A percentile compares a stretch with the other conserved stretches of the same genome.
Conservation (phyloP, 495 filamentous ascomycete genomes). For the Podospora anserina region DNA sequence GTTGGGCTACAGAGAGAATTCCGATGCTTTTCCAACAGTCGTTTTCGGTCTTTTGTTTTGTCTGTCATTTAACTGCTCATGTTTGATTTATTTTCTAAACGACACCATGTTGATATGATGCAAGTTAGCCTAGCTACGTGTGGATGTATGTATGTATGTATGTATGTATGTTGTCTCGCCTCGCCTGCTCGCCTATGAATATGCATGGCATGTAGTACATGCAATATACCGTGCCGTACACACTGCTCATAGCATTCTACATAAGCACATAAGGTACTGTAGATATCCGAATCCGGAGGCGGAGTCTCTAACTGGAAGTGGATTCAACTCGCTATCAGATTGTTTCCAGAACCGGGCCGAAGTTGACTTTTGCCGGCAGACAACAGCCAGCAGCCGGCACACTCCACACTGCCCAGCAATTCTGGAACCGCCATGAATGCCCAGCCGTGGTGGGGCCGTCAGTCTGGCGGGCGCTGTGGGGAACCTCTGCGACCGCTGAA, state of each 20-base stretch:
- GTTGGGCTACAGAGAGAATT: conserved; percentile 10
- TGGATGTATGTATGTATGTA: background rate
- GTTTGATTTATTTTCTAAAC: background rate
- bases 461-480: conserved; percentile 5
- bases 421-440: conserved; percentile 12
- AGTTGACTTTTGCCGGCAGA: conserved; percentile 11
- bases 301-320: background rate
- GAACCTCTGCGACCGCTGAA: background rate
- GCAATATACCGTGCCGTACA: background rate
- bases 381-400: conserved; percentile 9
- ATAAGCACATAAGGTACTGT: background rate
- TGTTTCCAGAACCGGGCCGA: conserved; percentile 11
- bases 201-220: background rate
- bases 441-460: conserved; percentile 6
- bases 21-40: conserved; percentile 9
- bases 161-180: background rate
- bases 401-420: conserved; percentile 5
- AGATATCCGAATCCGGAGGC: background rate
- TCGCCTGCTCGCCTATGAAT: background rate
- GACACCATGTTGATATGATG: conserved; percentile 2
- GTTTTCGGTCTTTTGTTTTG: background rate
- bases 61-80: conserved; percentile 1
- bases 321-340: background rate
- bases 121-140: background rate
- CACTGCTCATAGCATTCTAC: background rate